Conservation (phyloP, 176 grass and related monocot genomes). For the Hordeum marinum region DNA sequence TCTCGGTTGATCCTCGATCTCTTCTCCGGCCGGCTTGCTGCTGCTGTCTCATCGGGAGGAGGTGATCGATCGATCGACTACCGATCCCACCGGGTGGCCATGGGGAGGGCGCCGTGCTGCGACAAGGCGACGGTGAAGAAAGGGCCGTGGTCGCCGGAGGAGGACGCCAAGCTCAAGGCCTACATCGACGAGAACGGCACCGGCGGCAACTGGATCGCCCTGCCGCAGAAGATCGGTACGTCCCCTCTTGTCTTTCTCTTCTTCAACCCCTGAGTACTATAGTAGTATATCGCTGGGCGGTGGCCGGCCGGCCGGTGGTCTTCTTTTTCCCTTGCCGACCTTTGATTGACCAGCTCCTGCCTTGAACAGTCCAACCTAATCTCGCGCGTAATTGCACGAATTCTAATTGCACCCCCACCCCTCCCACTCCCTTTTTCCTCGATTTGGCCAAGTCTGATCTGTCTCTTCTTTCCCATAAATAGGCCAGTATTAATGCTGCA, state of each 20-base stretch:
- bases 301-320: not conserved
- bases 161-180: slow-evolving; percentile 87
- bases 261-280: not conserved
- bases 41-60: not conserved
- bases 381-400: no score
- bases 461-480: not conserved
- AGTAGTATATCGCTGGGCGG: no score
- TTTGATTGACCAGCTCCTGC: not conserved
- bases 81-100: not conserved
- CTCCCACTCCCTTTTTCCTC: not conserved
- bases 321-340: not conserved
- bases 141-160: slow-evolving; percentile 93
- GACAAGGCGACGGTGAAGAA: slow-evolving; percentile 99
- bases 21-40: not conserved
- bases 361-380: not conserved
- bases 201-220: slow-evolving; percentile 93
- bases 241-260: not conserved
- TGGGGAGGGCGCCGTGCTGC: slow-evolving; percentile 96
- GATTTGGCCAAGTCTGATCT: slow-evolving; percentile 8
- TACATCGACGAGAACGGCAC: slow-evolving; percentile 92
- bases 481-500: slow-evolving; percentile 18
- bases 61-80: not conserved
- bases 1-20: not conserved
- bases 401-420: not conserved
- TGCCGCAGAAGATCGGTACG: slow-evolving; percentile 97